Evolutionary conservation across 306 rosid genomes (phyloP).

Genomic region (Acacia melanoxylon): DNA sequence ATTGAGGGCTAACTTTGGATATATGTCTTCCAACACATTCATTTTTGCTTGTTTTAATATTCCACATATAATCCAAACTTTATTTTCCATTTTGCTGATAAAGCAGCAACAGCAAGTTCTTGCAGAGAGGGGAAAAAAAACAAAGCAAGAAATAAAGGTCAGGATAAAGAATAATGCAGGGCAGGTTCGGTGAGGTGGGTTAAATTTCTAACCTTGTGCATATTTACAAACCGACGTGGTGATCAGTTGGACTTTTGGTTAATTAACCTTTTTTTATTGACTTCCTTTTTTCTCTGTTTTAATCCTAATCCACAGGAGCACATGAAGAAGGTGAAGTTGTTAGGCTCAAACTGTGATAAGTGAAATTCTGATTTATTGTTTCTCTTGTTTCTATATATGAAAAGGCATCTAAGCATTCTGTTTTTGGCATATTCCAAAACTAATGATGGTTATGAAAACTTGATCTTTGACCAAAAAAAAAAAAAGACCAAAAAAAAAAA

Average conservation of each 20-base stretch:
- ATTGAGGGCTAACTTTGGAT: not conserved
- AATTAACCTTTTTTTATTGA: too few relatives aligned
- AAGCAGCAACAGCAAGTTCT: not conserved
- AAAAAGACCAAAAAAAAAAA: too few relatives aligned
- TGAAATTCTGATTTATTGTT: not conserved
- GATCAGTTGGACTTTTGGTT: too few relatives aligned
- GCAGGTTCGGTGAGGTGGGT: not conserved
- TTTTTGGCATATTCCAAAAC: not conserved
- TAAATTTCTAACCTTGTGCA: not conserved
- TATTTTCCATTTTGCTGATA: not conserved
- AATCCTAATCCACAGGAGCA: not conserved
- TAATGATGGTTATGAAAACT: not conserved
- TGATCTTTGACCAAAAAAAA: too few relatives aligned
- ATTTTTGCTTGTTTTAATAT: not conserved
- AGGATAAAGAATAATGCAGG: not conserved
- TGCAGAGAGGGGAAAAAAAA: not conserved
- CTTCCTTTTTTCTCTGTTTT: too few relatives aligned
- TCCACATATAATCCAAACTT: not conserved
- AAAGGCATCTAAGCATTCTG: not conserved
- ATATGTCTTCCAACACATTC: slow-evolving; percentile 14
- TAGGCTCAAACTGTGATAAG: not conserved
- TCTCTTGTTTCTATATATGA: not conserved
- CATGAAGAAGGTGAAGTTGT: not conserved
- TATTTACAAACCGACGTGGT: too few relatives aligned
- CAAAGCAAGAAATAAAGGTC: not conserved